Percentiles rank a stretch among this genome's conserved stretches.
Conservation (phyloP, 1,139 yeast species). For the Candida tetrigidarum region DNA sequence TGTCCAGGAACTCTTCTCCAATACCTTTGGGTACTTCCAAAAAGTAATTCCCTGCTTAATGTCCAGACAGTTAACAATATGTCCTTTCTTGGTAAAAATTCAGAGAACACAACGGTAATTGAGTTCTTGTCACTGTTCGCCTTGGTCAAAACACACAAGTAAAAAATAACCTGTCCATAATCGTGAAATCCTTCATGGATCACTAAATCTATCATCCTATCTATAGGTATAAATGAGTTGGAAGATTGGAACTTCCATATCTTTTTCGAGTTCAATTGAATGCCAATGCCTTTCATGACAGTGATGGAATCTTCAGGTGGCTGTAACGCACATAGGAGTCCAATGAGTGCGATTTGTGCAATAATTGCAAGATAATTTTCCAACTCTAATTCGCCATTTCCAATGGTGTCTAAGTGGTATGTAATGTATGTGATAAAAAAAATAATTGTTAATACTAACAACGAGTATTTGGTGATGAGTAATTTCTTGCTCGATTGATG, state of each 20-base stretch:
- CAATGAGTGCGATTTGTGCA: constrained; percentile 7
- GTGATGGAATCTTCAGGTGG: constrained; percentile 36
- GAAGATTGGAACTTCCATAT: constrained; percentile 32
- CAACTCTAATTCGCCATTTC: neutral
- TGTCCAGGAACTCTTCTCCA: constrained; percentile 52
- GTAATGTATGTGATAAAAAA: constrained; percentile 7
- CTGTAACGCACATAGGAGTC: constrained; percentile 24
- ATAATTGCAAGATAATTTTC: constrained; percentile 5
- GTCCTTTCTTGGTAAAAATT: constrained; percentile 48
- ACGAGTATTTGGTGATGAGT: neutral
- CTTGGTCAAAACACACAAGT: constrained; percentile 59
- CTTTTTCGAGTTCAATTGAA: constrained; percentile 33
- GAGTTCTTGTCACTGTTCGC: constrained; percentile 31
- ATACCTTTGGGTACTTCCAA: constrained; percentile 39
- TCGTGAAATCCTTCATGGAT: constrained; percentile 72
- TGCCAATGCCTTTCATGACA: constrained; percentile 43
- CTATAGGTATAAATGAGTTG: constrained; percentile 53
- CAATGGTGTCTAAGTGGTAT: constrained; percentile 1
- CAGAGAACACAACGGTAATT: constrained; percentile 54
- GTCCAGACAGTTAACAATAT: constrained; percentile 45
- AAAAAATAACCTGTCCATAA: constrained; percentile 62
- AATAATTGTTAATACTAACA: constrained; percentile 7
- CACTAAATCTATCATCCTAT: constrained; percentile 58
- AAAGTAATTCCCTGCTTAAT: constrained; percentile 40
- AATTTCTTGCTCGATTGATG: constrained; percentile 12